Evolutionary conservation across 2,329 filamentous ascomycete genomes (phyloP).

Genomic region (Moelleriella libera): DNA sequence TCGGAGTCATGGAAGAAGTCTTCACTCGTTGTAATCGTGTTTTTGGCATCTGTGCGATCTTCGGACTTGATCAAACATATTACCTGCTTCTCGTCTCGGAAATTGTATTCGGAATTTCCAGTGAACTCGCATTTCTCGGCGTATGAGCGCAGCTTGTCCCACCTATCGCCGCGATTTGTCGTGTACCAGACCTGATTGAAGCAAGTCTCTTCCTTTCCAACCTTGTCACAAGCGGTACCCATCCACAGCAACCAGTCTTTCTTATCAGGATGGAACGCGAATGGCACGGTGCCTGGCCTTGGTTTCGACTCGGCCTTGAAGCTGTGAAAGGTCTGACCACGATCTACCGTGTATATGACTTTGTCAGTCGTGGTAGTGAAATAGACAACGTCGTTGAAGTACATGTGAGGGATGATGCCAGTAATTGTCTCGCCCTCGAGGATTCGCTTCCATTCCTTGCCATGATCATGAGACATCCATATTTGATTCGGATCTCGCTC

Average conservation of each 20-base stretch:
- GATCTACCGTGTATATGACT: constrained; percentile 71
- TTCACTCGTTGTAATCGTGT: constrained; percentile 62
- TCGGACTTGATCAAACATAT: constrained; percentile 43
- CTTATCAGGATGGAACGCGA: constrained; percentile 71
- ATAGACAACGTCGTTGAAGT: constrained; percentile 75
- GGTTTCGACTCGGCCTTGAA: constrained; percentile 55
- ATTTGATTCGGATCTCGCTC: constrained; percentile 39
- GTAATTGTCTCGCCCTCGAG: constrained; percentile 57
- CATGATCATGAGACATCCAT: constrained; percentile 70
- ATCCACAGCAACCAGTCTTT: constrained; percentile 91
- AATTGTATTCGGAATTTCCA: constrained; percentile 42
- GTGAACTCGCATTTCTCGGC: constrained; percentile 82
- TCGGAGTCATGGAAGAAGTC: constrained; percentile 61
- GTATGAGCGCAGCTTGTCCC: constrained; percentile 61
- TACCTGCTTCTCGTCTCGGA: constrained; percentile 39
- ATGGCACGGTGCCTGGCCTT: constrained; percentile 23
- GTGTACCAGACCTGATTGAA: constrained; percentile 64
- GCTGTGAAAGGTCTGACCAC: constrained; percentile 56
- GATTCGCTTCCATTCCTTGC: constrained; percentile 66
- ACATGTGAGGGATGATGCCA: constrained; percentile 61
- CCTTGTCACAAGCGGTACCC: constrained; percentile 53
- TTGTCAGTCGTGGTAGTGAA: constrained; percentile 56
- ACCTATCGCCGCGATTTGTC: constrained; percentile 65
- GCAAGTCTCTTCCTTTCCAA: constrained; percentile 40
- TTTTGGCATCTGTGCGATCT: constrained; percentile 43